Evolutionary conservation across 495 filamentous ascomycete species (phyloP), one percentile per base, ranked within the genome.

Genomic region (Hyaloscypha finlandica): DNA sequence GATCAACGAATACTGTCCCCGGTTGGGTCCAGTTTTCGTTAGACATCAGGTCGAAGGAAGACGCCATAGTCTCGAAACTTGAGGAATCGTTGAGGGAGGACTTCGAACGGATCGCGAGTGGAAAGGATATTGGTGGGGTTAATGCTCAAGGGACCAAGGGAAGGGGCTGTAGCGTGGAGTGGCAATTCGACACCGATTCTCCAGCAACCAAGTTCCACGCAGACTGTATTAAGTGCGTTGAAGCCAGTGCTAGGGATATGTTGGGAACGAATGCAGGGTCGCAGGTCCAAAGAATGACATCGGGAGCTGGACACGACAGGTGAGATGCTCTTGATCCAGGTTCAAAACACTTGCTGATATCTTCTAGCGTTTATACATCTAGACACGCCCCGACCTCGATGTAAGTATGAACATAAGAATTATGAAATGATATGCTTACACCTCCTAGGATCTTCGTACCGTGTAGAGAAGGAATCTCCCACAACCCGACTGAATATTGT

Each of bases 1-100:
- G 89, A 8, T 86, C 81, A 65, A 90, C 89, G 20, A 93, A 93
- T 75, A 94, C 91, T 0, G 88, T 93, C 3, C 90, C 91, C 0
- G 89, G 89, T 0, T 71, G 75, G 11, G 90, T 92, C 42, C 81
- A 81, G 48, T 92, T 93, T 73, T 86, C 82, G 12, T 81, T 94
- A 16, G 92, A 95, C 69, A 84, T 94, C 55, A 86, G 92, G 22
- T 83, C 87, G 0, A 85, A 85, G 0, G 74, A 85, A 45, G 86
- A 90, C 67, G 77, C 75, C 22, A 82, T 81, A 6, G 79, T 93
- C 4, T 77, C 81, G 8, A 72, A 76, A 30, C 77, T 92, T n/a
- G 85, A 89, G 70, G 70, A 80, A n/a, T 71, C 80, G 39, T 76
- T 89, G 70, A 79, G 76, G 30, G 66, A 70, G 5, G 85, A 84